Percentiles rank a stretch among this genome's conserved stretches.
Evolutionary conservation across 768 basidiomycete species (phyloP).

Genomic region (Suillus alpinus): DNA sequence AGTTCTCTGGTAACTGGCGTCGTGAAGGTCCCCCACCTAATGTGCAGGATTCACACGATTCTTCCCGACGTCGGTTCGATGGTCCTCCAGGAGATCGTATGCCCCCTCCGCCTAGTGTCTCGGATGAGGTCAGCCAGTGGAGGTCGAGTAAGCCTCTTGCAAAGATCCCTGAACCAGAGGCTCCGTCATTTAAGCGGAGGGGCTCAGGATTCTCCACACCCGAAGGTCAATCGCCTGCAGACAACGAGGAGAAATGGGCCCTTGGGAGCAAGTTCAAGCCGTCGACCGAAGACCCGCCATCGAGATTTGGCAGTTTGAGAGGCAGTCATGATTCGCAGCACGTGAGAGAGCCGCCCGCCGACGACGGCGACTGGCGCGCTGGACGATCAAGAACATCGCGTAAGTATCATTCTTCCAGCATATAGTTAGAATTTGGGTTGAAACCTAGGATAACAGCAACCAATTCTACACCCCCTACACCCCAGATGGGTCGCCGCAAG

Average conservation of each 20-base stretch:
- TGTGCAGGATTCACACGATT: conserved; percentile 54
- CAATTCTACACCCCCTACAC: conserved; percentile 77
- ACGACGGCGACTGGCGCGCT: conserved; percentile 75
- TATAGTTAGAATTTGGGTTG: conserved; percentile 12
- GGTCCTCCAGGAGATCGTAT: conserved; percentile 43
- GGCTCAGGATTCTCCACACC: conserved; percentile 53
- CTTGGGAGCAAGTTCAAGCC: conserved; percentile 76
- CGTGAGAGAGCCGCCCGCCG: conserved; percentile 42
- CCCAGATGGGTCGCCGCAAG: conserved; percentile 74
- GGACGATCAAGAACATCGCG: conserved; percentile 56
- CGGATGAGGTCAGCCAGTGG: conserved; percentile 70
- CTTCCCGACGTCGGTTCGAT: conserved; percentile 68
- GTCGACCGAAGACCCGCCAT: conserved; percentile 38
- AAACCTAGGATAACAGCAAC: conserved; percentile 42
- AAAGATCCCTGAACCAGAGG: conserved; percentile 44
- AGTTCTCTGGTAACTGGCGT: conserved; percentile 84
- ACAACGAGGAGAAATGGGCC: conserved; percentile 76
- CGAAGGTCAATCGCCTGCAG: conserved; percentile 51
- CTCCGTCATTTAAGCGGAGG: conserved; percentile 50
- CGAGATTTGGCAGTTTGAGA: conserved; percentile 46
- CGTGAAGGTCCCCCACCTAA: conserved; percentile 85
- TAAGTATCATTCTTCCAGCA: conserved; percentile 34
- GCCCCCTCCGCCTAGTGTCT: conserved; percentile 45
- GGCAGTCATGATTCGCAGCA: conserved; percentile 55
- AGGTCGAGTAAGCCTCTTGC: conserved; percentile 51